Evolutionary conservation across 2,329 filamentous ascomycete species (phyloP), one percentile per base, ranked within the genome.

Genomic region (Neospermospora avenae): DNA sequence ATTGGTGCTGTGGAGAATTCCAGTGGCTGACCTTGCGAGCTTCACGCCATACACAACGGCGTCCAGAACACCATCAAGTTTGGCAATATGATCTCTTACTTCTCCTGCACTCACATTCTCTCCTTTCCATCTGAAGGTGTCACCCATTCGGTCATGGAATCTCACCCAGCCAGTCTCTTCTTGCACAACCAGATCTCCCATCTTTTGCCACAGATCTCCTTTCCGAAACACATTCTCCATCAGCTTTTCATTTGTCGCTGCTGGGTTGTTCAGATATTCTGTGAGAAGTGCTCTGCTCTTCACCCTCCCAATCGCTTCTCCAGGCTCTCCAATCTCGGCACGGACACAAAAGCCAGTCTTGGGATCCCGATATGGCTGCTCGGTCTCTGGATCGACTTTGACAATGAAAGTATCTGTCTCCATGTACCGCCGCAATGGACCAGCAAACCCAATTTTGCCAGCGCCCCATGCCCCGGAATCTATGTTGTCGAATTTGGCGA

Each of bases 121-220:
- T 1, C 77, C 76, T 62, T 78, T 81, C 81, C 81, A 83, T 10
- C 80, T 73, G 70, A 79, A 83, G 0, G 80, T 82, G 63, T 83
- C 80, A 11, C 80, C 80, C 53, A 82, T 74, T 3, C 81, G 75
- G 64, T 80, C 78, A 51, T 77, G 73, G 63, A 80, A 80, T 18
- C 71, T 72, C 3, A 80, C 68, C 75, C 77, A 79, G 0, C 77
- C 77, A 18, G 71, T 69, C 1, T 64, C 51, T 46, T 79, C 76
- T 37, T 73, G 73, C 4, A 77, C 67, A 10, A 79, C 64, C n/a
- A 79, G 57, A 66, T 80, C 77, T 3, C 77, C 77, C 52, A 75
- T 78, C 34, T 76, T 73, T 59, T 79, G 76, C 61, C 74, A 80
- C 16, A 75, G 20, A 63, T 80, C 77, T 0, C 77, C 77, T 55